phyloP scores from a whole-genome alignment of 257 asterid genomes.

The Penstemon newberryi region DNA sequence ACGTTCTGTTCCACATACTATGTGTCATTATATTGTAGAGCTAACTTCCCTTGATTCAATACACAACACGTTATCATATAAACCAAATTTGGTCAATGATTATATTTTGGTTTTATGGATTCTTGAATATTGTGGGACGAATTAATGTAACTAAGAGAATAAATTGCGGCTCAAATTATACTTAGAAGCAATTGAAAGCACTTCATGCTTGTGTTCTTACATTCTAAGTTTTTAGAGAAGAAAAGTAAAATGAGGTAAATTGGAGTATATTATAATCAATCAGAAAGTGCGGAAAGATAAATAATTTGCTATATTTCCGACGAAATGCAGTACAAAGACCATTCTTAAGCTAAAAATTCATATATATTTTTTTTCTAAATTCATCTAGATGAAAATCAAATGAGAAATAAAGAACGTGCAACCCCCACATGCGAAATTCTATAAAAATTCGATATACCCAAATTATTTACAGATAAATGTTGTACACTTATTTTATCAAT shows the following conservation, averaged over 20 bases:
- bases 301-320: too few relatives aligned
- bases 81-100: background rate
- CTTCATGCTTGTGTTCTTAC: background rate
- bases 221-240: background rate
- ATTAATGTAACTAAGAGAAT: background rate
- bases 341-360: too few relatives aligned
- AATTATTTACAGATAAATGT: too few relatives aligned
- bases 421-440: too few relatives aligned
- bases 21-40: too few relatives aligned
- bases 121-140: background rate
- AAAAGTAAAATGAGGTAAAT: background rate
- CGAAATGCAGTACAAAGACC: too few relatives aligned
- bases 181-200: background rate
- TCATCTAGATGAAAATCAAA: too few relatives aligned
- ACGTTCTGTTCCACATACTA: background rate
- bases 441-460: too few relatives aligned
- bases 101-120: background rate
- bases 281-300: too few relatives aligned
- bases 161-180: background rate
- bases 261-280: background rate
- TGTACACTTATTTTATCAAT: too few relatives aligned
- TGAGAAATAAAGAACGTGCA: too few relatives aligned
- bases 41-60: background rate
- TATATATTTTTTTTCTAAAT: too few relatives aligned
- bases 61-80: background rate